Evolutionary conservation across 2,329 filamentous ascomycete genomes (phyloP).

Genomic region (Colletotrichum tabaci): DNA sequence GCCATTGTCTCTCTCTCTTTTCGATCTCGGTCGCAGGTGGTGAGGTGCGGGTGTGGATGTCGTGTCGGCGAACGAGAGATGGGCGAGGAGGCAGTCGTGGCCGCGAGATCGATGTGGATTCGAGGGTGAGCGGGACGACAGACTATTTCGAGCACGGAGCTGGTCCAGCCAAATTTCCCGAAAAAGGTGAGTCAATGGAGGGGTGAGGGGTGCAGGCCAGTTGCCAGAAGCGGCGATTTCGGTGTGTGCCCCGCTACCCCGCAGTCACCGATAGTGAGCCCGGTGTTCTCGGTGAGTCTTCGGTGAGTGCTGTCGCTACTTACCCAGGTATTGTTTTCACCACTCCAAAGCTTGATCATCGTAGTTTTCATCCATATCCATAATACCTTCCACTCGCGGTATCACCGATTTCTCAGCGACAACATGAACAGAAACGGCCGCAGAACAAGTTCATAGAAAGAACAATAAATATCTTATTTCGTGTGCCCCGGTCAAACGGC

Average conservation of each 20-base stretch:
- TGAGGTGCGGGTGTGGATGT: not conserved
- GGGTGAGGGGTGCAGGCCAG: constrained; percentile 14
- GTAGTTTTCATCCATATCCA: not conserved
- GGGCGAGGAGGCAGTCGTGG: not conserved
- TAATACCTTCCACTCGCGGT: not conserved
- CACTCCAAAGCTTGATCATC: not conserved
- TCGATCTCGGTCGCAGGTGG: not conserved
- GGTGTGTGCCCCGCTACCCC: constrained; percentile 40
- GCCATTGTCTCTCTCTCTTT: constrained; percentile 46
- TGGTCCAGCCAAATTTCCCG: constrained; percentile 21
- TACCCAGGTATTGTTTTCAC: not conserved
- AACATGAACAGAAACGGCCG: not conserved
- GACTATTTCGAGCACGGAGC: not conserved
- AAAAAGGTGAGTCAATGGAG: constrained; percentile 36
- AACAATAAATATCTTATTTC: not conserved
- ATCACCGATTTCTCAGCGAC: not conserved
- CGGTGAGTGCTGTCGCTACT: not conserved
- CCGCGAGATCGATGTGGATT: not conserved
- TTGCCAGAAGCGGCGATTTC: constrained; percentile 17
- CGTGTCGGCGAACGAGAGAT: not conserved
- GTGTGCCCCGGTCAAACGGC: not conserved
- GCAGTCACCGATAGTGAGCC: constrained; percentile 24
- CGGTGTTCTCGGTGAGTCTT: not conserved
- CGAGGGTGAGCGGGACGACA: not conserved
- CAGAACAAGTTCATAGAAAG: not conserved